A percentile compares a stretch with the other conserved stretches of the same genome.
phyloP scores from a whole-genome alignment of 2,329 filamentous ascomycete species.

The Coniella lustricola region DNA sequence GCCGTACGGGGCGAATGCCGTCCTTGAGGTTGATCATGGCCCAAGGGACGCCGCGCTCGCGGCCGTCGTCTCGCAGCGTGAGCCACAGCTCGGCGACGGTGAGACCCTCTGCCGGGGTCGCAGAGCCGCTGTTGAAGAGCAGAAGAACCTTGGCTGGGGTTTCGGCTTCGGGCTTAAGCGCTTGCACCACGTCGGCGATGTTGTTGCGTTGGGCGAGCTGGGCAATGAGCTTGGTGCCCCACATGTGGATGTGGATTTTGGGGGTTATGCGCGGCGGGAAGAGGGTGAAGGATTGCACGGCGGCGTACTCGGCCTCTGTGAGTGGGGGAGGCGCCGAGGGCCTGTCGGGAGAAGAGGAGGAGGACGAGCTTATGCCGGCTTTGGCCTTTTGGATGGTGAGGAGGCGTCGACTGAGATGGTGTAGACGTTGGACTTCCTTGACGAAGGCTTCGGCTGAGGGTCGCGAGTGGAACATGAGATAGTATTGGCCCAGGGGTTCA shows the following conservation, averaged over 20 bases:
- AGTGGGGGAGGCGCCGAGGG: slow-evolving; percentile 33
- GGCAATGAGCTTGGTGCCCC: slow-evolving; percentile 19
- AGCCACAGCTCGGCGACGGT: slow-evolving; percentile 27
- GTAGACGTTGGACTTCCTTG: slow-evolving; percentile 44
- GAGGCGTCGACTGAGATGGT: slow-evolving; percentile 26
- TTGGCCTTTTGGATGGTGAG: slow-evolving; percentile 24
- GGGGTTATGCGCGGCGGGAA: slow-evolving; percentile 32
- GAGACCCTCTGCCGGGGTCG: slow-evolving; percentile 21
- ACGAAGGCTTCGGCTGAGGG: slow-evolving; percentile 57
- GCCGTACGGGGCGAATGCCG: slow-evolving; percentile 17
- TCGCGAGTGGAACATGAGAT: slow-evolving; percentile 57
- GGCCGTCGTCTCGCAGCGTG: slow-evolving; percentile 37
- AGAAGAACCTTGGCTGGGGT: slow-evolving; percentile 28
- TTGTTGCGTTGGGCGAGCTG: slow-evolving; percentile 14
- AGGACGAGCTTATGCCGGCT: slow-evolving; percentile 31
- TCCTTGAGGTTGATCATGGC: slow-evolving; percentile 19
- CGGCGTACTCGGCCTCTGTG: slow-evolving; percentile 24
- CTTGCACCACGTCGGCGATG: slow-evolving; percentile 19
- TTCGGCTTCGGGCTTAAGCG: slow-evolving; percentile 18
- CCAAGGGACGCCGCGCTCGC: slow-evolving; percentile 34
- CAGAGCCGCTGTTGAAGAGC: slow-evolving; percentile 25
- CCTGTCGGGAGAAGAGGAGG: slow-evolving; percentile 23
- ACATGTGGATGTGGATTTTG: slow-evolving; percentile 14
- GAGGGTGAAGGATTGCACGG: slow-evolving; percentile 43
- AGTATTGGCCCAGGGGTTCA: slow-evolving; percentile 58